Conservation (phyloP, 257 asterid species). For the Agastache rugosa region DNA sequence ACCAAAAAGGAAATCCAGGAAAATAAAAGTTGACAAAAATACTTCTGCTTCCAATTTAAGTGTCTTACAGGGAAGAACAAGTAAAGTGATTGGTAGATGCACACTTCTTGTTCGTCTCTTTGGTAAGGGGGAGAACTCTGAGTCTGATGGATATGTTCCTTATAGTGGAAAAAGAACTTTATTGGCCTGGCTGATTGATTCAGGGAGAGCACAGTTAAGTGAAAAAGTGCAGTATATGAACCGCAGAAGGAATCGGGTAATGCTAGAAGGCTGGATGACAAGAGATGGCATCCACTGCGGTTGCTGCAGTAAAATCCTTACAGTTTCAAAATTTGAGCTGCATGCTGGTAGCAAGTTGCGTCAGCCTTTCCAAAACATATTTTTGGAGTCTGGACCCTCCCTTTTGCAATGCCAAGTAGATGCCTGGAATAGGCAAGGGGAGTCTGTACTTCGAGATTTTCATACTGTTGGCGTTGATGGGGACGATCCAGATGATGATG, state of each 20-base stretch:
- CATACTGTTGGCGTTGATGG: slow-evolving; percentile 62
- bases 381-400: slow-evolving; percentile 76
- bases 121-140: slow-evolving; percentile 58
- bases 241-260: slow-evolving; percentile 65
- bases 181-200: slow-evolving; percentile 84
- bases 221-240: slow-evolving; percentile 92
- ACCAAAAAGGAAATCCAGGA: slow-evolving; percentile 46
- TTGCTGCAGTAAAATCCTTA: slow-evolving; percentile 90
- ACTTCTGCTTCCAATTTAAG: slow-evolving; percentile 40
- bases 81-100: slow-evolving; percentile 78
- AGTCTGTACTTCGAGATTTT: slow-evolving; percentile 62
- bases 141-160: slow-evolving; percentile 75
- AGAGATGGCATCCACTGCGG: slow-evolving; percentile 93
- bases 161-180: slow-evolving; percentile 84
- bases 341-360: slow-evolving; percentile 93
- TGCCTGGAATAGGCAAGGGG: slow-evolving; percentile 84
- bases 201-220: slow-evolving; percentile 69
- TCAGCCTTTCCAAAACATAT: slow-evolving; percentile 81
- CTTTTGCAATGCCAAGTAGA: slow-evolving; percentile 84
- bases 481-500: slow-evolving; percentile 89
- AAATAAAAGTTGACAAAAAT: slow-evolving; percentile 47
- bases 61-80: slow-evolving; percentile 66
- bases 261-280: slow-evolving; percentile 93
- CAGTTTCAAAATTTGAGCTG: slow-evolving; percentile 88
- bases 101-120: slow-evolving; percentile 77